Evolutionary conservation across 2,329 filamentous ascomycete genomes (phyloP).

Genomic region (Lizonia empirigonia): DNA sequence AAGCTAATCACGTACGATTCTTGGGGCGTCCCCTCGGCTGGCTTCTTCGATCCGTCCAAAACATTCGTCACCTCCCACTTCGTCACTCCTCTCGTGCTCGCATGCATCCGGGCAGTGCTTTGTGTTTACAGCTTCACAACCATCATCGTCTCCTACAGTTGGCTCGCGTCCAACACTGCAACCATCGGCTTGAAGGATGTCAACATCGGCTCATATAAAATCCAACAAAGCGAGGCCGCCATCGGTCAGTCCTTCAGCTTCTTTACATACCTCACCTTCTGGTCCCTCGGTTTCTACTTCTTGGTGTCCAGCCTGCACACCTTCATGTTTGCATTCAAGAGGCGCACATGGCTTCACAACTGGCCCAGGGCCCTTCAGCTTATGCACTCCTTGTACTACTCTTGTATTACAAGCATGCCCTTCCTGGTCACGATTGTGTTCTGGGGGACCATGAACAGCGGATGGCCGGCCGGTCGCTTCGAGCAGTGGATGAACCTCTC

Average conservation of each 20-base stretch:
- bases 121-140: slow-evolving; percentile 70
- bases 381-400: slow-evolving; percentile 46
- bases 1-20: slow-evolving; percentile 24
- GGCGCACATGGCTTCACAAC: slow-evolving; percentile 38
- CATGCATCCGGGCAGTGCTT: slow-evolving; percentile 57
- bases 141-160: slow-evolving; percentile 70
- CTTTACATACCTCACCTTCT: slow-evolving; percentile 81
- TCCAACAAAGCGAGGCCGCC: slow-evolving; percentile 64
- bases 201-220: slow-evolving; percentile 56
- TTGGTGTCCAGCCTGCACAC: slow-evolving; percentile 70
- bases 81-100: slow-evolving; percentile 66
- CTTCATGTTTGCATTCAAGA: slow-evolving; percentile 58
- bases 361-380: slow-evolving; percentile 44
- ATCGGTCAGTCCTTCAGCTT: slow-evolving; percentile 69
- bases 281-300: slow-evolving; percentile 80
- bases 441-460: slow-evolving; percentile 46
- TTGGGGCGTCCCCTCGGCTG: slow-evolving; percentile 26
- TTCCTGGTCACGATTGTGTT: slow-evolving; percentile 50
- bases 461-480: slow-evolving; percentile 50
- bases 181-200: slow-evolving; percentile 32
- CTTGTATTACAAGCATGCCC: slow-evolving; percentile 46
- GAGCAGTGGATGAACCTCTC: slow-evolving; percentile 65
- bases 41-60: slow-evolving; percentile 55
- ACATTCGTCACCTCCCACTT: slow-evolving; percentile 82
- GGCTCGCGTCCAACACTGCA: slow-evolving; percentile 47